phyloP scores from a whole-genome alignment of 768 basidiomycete species.

The Serendipita vermifera region DNA sequence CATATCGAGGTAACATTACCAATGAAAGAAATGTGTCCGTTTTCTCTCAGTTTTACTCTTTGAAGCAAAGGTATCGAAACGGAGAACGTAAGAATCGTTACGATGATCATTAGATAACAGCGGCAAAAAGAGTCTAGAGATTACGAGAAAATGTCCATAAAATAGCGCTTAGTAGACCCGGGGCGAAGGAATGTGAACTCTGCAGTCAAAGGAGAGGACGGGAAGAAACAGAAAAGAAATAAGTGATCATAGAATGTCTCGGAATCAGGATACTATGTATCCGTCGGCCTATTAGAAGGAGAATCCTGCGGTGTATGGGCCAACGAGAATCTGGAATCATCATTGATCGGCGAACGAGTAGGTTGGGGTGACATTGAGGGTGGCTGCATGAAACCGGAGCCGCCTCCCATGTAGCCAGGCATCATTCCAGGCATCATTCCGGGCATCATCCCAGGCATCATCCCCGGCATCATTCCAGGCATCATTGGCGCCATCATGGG shows the following conservation, averaged over 20 bases:
- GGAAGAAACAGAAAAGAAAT: not conserved
- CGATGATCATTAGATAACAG: too few species aligned
- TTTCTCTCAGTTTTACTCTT: too few species aligned
- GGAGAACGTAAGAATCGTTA: not conserved
- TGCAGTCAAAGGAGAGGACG: not conserved
- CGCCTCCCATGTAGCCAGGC: not conserved
- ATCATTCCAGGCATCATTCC: constrained; percentile 3
- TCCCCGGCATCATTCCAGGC: too few species aligned
- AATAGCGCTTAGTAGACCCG: too few species aligned
- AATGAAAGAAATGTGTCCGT: too few species aligned
- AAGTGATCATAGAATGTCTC: not conserved
- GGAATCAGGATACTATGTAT: not conserved
- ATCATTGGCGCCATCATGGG: constrained; percentile 15
- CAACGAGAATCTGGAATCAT: not conserved
- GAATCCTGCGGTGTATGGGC: constrained; percentile 6
- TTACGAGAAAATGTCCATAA: too few species aligned
- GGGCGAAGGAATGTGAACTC: too few species aligned
- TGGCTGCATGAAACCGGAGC: constrained; percentile 7
- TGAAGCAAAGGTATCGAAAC: too few species aligned
- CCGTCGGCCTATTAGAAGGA: not conserved
- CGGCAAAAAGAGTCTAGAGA: not conserved
- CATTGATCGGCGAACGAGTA: not conserved
- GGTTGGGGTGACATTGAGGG: not conserved
- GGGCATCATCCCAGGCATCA: constrained; percentile 8
- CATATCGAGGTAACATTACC: too few species aligned